These are phyloP conservation scores for Entoloma clypeatum DNA, from an alignment of 1,284 basidiomycete species.

Conservation along the genomic window DNA sequence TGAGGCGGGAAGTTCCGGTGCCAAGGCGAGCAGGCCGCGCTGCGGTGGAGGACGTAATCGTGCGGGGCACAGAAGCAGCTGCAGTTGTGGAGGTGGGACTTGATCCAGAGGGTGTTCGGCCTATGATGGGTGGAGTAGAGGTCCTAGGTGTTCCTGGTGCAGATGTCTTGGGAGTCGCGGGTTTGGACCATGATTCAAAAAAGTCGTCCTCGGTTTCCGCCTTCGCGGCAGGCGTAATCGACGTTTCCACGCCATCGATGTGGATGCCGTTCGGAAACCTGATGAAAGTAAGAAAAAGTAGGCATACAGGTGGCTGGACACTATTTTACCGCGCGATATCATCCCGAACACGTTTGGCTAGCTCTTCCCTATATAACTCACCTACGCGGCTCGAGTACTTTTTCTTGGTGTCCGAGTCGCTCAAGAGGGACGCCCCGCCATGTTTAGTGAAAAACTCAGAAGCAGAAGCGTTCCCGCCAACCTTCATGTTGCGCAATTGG, in stretches of 20 bases:
- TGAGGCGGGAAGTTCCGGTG: constrained; percentile 51
- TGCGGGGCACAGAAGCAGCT: constrained; percentile 46
- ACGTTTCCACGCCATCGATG: constrained; percentile 71
- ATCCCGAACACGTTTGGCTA: constrained; percentile 78
- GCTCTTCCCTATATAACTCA: constrained; percentile 89
- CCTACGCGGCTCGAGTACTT: constrained; percentile 88
- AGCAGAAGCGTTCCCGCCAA: constrained; percentile 90
- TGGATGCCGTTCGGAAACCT: constrained; percentile 77
- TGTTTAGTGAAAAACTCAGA: constrained; percentile 89
- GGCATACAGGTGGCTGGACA: too few species aligned
- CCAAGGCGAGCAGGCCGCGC: constrained; percentile 34
- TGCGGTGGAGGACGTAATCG: constrained; percentile 58
- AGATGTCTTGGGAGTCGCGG: constrained; percentile 54
- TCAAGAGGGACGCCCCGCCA: constrained; percentile 71
- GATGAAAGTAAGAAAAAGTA: constrained; percentile 4
- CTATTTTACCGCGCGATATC: constrained; percentile 74
- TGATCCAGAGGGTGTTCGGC: constrained; percentile 43
- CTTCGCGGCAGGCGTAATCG: constrained; percentile 36
- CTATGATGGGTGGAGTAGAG: constrained; percentile 55
- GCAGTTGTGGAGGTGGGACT: constrained; percentile 30
- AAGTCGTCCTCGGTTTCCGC: constrained; percentile 80
- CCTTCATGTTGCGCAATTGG: constrained; percentile 95
- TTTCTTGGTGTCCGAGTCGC: constrained; percentile 78
- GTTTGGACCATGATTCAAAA: constrained; percentile 95
- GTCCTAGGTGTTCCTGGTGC: constrained; percentile 45